Evolutionary conservation across 1,139 yeast species (phyloP).

Genomic region (Barnettozyma hawaiiensis): DNA sequence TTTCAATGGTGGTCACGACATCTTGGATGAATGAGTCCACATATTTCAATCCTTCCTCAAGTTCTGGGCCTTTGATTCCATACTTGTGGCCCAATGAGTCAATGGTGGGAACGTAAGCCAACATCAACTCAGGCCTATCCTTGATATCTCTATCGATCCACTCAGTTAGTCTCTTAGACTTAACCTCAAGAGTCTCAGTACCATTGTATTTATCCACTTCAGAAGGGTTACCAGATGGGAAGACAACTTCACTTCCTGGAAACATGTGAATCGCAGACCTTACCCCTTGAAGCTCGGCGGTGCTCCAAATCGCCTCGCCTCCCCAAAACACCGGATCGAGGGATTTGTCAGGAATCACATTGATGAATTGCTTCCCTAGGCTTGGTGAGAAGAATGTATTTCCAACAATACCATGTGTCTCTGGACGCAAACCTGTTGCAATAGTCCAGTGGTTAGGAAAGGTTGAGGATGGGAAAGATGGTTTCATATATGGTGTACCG

Average conservation of each 20-base stretch:
- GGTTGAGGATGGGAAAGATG: constrained; percentile 84
- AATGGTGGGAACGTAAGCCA: constrained; percentile 76
- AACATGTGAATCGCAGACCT: constrained; percentile 87
- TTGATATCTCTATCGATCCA: constrained; percentile 61
- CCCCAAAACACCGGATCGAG: constrained; percentile 75
- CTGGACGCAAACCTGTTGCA: constrained; percentile 80
- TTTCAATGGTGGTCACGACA: constrained; percentile 41
- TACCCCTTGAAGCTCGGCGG: constrained; percentile 60
- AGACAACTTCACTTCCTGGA: constrained; percentile 84
- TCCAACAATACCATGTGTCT: constrained; percentile 83
- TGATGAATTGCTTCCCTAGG: constrained; percentile 51
- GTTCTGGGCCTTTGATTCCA: constrained; percentile 60
- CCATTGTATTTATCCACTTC: constrained; percentile 58
- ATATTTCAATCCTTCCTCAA: constrained; percentile 47
- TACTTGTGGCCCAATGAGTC: constrained; percentile 68
- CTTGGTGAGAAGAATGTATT: constrained; percentile 71
- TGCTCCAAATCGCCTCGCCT: constrained; percentile 85
- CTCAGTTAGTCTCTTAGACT: constrained; percentile 49
- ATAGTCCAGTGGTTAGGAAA: constrained; percentile 92
- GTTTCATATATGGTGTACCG: constrained; percentile 80
- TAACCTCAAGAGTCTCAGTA: constrained; percentile 52
- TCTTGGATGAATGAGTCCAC: constrained; percentile 62
- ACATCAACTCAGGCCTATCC: constrained; percentile 68
- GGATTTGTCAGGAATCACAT: constrained; percentile 54
- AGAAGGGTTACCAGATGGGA: constrained; percentile 29